Percentiles rank a stretch among this genome's conserved stretches.
These are phyloP conservation scores for Saturnispora silvae DNA, from an alignment of 805 yeast species.

Conservation along the genomic window DNA sequence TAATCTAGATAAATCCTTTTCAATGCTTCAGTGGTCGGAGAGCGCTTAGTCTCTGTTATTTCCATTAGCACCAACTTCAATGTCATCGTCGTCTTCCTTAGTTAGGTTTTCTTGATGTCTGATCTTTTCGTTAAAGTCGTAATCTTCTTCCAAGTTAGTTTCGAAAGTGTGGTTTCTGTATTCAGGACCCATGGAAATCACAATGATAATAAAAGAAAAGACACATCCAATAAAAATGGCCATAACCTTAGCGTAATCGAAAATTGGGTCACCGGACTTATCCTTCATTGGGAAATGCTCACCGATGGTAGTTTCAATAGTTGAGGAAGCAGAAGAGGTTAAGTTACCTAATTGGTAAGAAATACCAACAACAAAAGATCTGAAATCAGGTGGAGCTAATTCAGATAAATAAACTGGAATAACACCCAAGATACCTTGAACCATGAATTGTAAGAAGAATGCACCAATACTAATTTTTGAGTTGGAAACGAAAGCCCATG, in stretches of 20 bases:
- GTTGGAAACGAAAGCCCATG: conserved; percentile 43
- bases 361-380: conserved; percentile 53
- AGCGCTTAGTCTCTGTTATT: too few species aligned
- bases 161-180: conserved; percentile 25
- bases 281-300: conserved; percentile 36
- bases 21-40: neutral
- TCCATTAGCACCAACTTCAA: conserved; percentile 8
- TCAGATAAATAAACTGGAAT: conserved; percentile 53
- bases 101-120: conserved; percentile 10
- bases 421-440: conserved; percentile 65
- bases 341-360: conserved; percentile 62
- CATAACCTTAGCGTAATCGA: conserved; percentile 52
- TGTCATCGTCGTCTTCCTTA: conserved; percentile 5
- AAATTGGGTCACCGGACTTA: conserved; percentile 23
- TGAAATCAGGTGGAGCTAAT: conserved; percentile 50
- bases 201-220: conserved; percentile 38
- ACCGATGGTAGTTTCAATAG: conserved; percentile 59
- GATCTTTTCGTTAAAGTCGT: conserved; percentile 11
- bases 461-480: conserved; percentile 47
- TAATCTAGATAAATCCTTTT: neutral
- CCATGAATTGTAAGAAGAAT: conserved; percentile 51
- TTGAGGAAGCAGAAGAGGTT: conserved; percentile 55
- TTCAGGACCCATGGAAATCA: conserved; percentile 53
- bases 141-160: conserved; percentile 15
- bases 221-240: conserved; percentile 59